Conservation (phyloP, 2,329 filamentous ascomycete species). For the Phaeomoniella chlamydospora region DNA sequence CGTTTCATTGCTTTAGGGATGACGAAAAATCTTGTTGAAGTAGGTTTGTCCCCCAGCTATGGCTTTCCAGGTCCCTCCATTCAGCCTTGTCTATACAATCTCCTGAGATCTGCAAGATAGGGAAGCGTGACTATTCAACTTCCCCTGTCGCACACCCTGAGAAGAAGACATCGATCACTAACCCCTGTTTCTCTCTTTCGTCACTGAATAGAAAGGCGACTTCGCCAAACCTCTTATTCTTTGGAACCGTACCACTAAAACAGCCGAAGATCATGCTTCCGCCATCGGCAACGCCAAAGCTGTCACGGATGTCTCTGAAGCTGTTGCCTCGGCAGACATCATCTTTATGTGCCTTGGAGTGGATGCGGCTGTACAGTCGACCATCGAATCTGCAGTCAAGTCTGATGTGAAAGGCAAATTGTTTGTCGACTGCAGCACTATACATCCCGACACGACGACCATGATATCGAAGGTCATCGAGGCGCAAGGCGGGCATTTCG, state of each 20-base stretch:
- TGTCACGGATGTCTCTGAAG: slow-evolving; percentile 48
- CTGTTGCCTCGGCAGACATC: slow-evolving; percentile 55
- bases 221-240: slow-evolving; percentile 59
- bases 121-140: no score
- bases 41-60: no score
- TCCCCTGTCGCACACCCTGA: no score
- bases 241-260: slow-evolving; percentile 62
- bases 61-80: no score
- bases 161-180: no score
- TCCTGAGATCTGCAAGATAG: no score
- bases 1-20: no score
- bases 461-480: slow-evolving; percentile 44
- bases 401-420: slow-evolving; percentile 53
- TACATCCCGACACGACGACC: slow-evolving; percentile 70
- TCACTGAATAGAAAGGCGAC: slow-evolving; percentile 45
- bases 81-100: no score
- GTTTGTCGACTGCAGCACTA: slow-evolving; percentile 76
- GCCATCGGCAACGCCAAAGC: slow-evolving; percentile 45
- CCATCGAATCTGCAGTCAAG: slow-evolving; percentile 43
- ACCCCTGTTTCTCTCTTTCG: no score
- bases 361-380: slow-evolving; percentile 55
- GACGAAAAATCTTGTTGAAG: no score
- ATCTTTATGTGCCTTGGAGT: slow-evolving; percentile 72
- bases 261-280: slow-evolving; percentile 46
- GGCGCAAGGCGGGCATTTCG: slow-evolving; percentile 53